These are phyloP conservation scores for Aspergillus sp. DNA, from an alignment of 2,329 filamentous ascomycete species.

Conservation along the genomic window DNA sequence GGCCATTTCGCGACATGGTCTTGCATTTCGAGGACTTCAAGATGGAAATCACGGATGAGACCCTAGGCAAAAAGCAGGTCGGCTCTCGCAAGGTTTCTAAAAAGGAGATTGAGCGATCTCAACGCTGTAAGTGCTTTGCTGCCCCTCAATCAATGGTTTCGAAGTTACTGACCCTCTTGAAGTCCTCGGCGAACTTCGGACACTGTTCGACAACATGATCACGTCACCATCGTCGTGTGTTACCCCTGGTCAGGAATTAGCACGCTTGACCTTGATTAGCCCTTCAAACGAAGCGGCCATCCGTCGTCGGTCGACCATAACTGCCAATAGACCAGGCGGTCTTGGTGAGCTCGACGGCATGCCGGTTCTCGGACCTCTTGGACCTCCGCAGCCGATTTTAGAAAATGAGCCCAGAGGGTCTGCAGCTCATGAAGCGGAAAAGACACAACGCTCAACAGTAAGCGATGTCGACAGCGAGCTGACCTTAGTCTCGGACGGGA, in stretches of 20 bases:
- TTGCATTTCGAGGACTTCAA: conserved; percentile 70
- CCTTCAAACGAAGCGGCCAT: conserved; percentile 54
- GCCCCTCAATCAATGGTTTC: neutral
- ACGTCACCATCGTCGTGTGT: conserved; percentile 61
- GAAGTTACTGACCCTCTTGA: conserved; percentile 3
- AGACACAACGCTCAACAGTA: conserved; percentile 22
- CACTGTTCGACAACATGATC: conserved; percentile 69
- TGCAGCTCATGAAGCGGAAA: conserved; percentile 13
- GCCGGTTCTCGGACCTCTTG: conserved; percentile 46
- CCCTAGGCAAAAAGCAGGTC: conserved; percentile 65
- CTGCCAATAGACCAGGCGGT: conserved; percentile 23
- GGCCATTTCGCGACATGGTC: conserved; percentile 75
- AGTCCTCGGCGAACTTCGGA: conserved; percentile 73
- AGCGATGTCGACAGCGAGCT: conserved; percentile 31
- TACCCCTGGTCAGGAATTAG: conserved; percentile 71
- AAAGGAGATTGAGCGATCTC: conserved; percentile 58
- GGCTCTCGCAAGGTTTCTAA: conserved; percentile 67
- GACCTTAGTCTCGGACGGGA: conserved; percentile 35
- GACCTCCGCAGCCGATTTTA: conserved; percentile 30
- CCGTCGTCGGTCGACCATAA: conserved; percentile 47
- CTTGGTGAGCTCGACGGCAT: conserved; percentile 45
- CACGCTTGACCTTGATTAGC: conserved; percentile 71
- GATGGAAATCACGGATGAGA: conserved; percentile 64
- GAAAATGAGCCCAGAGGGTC: conserved; percentile 17
- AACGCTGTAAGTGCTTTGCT: conserved; percentile 64